Conservation (phyloP, 345 rosid species). For the Moringa oleifera region DNA sequence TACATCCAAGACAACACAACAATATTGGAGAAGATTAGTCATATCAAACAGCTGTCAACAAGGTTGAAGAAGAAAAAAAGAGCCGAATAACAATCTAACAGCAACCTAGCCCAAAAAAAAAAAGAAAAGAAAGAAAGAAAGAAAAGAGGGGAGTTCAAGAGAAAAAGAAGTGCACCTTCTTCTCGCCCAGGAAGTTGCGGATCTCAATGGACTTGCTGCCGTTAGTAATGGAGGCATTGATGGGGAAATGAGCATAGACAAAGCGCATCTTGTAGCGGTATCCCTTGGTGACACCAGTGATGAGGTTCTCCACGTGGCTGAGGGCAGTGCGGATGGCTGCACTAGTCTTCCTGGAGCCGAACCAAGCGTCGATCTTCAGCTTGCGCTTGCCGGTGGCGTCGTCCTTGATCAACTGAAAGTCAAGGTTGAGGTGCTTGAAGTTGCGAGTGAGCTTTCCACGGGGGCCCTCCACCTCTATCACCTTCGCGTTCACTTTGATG, state of each 20-base stretch:
- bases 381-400: slow-evolving; percentile 39
- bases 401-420: slow-evolving; percentile 50
- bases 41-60: no score
- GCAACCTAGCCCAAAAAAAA: no score
- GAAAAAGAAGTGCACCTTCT: slow-evolving; percentile 27
- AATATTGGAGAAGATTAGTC: no score
- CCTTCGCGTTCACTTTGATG: slow-evolving; percentile 48
- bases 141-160: background rate
- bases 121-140: no score
- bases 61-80: no score
- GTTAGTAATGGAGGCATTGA: slow-evolving; percentile 63
- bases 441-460: slow-evolving; percentile 55
- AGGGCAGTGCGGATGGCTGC: slow-evolving; percentile 63
- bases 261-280: slow-evolving; percentile 84
- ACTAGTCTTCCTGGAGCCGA: slow-evolving; percentile 49
- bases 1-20: no score
- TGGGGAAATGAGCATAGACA: slow-evolving; percentile 82
- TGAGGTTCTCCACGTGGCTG: slow-evolving; percentile 67
- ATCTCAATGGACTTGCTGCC: slow-evolving; percentile 57
- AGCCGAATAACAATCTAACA: no score
- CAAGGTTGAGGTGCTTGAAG: slow-evolving; percentile 66
- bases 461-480: slow-evolving; percentile 54
- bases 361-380: slow-evolving; percentile 64
- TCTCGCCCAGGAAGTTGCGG: slow-evolving; percentile 66
- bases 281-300: slow-evolving; percentile 65